Conservation (phyloP, 1,284 basidiomycete species). For the Porodaedalea pini region DNA sequence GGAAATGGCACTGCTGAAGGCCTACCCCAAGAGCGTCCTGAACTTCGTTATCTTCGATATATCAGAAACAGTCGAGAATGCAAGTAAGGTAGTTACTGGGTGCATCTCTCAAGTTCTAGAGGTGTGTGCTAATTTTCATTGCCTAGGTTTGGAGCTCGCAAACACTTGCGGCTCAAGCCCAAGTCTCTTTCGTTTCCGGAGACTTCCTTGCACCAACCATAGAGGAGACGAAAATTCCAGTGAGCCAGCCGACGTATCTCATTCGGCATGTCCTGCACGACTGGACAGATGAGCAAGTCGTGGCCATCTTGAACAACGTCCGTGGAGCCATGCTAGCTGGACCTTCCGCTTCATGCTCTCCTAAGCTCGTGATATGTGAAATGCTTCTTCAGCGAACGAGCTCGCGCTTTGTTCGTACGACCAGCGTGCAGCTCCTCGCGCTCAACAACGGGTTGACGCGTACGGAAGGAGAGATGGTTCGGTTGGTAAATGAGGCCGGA, state of each 20-base stretch:
- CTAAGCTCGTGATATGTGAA: slow-evolving; percentile 29
- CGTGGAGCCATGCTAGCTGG: slow-evolving; percentile 27
- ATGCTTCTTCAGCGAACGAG: slow-evolving; percentile 28
- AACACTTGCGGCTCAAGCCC: slow-evolving; percentile 18
- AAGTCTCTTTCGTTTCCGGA: slow-evolving; percentile 28
- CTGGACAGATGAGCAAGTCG: slow-evolving; percentile 31
- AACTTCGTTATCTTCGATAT: slow-evolving; percentile 23
- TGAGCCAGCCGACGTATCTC: slow-evolving; percentile 29
- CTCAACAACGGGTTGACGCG: slow-evolving; percentile 32
- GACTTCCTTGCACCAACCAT: slow-evolving; percentile 29
- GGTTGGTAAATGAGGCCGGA: slow-evolving; percentile 22
- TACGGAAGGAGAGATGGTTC: slow-evolving; percentile 27
- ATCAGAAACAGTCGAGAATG: slow-evolving; percentile 19
- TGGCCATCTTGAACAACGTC: slow-evolving; percentile 29
- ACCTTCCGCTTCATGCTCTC: background rate
- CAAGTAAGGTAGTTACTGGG: slow-evolving; percentile 16
- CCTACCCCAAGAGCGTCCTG: slow-evolving; percentile 10
- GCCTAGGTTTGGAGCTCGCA: slow-evolving; percentile 27
- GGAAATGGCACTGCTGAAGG: slow-evolving; percentile 20
- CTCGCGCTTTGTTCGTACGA: slow-evolving; percentile 30
- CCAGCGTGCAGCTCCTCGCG: slow-evolving; percentile 31
- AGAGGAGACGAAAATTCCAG: slow-evolving; percentile 26
- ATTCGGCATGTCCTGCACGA: slow-evolving; percentile 34
- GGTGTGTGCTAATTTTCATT: background rate
- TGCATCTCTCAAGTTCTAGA: background rate